These are phyloP conservation scores for Wolfiporia cocos DNA, from an alignment of 1,284 basidiomycete species.

Conservation along the genomic window DNA sequence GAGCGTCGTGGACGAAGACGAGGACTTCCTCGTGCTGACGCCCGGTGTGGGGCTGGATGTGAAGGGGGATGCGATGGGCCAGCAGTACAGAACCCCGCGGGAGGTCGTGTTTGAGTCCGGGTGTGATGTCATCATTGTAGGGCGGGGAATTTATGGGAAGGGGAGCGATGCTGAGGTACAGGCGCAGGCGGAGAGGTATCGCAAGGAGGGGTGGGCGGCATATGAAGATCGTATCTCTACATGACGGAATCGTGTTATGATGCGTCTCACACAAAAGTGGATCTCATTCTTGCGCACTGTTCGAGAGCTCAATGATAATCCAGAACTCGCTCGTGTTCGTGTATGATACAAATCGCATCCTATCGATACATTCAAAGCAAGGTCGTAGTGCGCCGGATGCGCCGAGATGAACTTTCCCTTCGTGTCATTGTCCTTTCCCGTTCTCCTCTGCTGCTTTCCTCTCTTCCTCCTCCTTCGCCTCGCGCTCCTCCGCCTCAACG, in stretches of 20 bases:
- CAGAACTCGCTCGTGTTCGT: too few relatives aligned
- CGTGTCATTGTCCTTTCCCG: constrained; percentile 7
- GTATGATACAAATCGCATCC: not conserved
- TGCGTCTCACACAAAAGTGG: too few relatives aligned
- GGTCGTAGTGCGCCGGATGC: too few relatives aligned
- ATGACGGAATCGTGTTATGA: too few relatives aligned
- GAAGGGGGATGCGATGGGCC: constrained; percentile 87
- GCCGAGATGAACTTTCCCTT: constrained; percentile 3
- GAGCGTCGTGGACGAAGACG: constrained; percentile 21
- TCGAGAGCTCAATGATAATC: too few relatives aligned
- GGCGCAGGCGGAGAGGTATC: constrained; percentile 79
- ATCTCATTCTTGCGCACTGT: too few relatives aligned
- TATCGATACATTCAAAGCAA: constrained; percentile 5
- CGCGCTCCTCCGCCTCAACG: constrained; percentile 80
- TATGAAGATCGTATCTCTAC: constrained; percentile 50
- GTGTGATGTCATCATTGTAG: constrained; percentile 99
- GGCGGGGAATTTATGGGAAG: constrained; percentile 89
- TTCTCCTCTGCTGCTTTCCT: constrained; percentile 27
- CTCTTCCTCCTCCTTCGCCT: constrained; percentile 50
- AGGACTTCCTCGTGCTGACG: constrained; percentile 90
- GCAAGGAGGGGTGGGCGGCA: constrained; percentile 86
- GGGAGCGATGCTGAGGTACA: constrained; percentile 53
- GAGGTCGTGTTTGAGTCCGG: constrained; percentile 82
- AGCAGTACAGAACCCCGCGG: constrained; percentile 92
- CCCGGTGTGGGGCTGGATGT: constrained; percentile 89